Evolutionary conservation across 495 filamentous ascomycete species (phyloP).

Genomic region (Talaromyces wortmannii): DNA sequence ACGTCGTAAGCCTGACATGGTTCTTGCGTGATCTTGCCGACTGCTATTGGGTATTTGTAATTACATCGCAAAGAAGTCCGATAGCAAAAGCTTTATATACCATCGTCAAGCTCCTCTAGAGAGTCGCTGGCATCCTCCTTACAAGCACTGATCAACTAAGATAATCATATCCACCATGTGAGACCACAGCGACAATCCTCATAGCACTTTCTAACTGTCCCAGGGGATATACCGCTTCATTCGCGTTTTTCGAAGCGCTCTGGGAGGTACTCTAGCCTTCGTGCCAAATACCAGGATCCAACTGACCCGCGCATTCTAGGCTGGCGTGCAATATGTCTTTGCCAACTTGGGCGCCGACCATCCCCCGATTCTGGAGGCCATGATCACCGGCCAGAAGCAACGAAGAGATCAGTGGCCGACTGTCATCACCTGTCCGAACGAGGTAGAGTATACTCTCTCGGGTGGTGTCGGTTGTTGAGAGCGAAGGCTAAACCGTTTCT

Average conservation of each 20-base stretch:
- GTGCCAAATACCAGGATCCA: not conserved
- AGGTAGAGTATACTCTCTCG: constrained; percentile 27
- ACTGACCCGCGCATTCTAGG: constrained; percentile 33
- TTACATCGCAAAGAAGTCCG: too few relatives aligned
- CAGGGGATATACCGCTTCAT: constrained; percentile 62
- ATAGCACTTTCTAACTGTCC: too few relatives aligned
- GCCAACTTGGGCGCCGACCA: constrained; percentile 96
- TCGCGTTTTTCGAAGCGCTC: constrained; percentile 91
- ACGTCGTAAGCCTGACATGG: too few relatives aligned
- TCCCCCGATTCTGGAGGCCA: constrained; percentile 90
- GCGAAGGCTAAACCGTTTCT: not conserved
- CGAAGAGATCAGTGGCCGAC: constrained; percentile 64
- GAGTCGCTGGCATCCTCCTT: too few relatives aligned
- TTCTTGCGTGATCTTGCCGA: too few relatives aligned
- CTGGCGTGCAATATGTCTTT: constrained; percentile 83
- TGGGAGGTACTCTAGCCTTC: constrained; percentile 53
- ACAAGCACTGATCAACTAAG: too few relatives aligned
- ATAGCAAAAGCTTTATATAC: too few relatives aligned
- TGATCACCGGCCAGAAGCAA: constrained; percentile 76
- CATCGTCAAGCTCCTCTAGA: too few relatives aligned
- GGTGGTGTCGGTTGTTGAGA: not conserved
- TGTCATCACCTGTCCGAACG: constrained; percentile 91
- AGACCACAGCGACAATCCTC: too few relatives aligned
- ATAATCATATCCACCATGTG: too few relatives aligned
- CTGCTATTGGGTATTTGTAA: too few relatives aligned